Evolutionary conservation across 805 yeast genomes (phyloP), one percentile per base, ranked within the genome.

Genomic region (Kockiozyma suomiensis): DNA sequence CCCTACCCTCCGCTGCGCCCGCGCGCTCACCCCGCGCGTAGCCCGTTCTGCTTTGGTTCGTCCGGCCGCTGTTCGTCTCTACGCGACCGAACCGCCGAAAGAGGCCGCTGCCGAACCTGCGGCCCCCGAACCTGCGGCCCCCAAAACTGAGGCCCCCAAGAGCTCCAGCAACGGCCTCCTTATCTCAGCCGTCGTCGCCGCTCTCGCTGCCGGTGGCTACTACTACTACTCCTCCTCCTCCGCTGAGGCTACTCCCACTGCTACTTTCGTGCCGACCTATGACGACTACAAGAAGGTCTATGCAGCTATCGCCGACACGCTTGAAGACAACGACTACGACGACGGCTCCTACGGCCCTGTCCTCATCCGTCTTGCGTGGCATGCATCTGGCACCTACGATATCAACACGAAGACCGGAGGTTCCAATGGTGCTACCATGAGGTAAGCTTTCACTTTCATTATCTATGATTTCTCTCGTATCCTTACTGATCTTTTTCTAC

Each of bases 361-460:
- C 15, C 76, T 90, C 42, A 83, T 90, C 25, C 83, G 96, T 68
- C 79, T 88, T 56, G 87, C 96, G 28, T 90, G 96, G 96, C 96
- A 90, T 72, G 82, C 86, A 37, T 82, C 89, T 58, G 96, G 96
- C 37, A 88, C 94, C 19, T 90, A 79, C 73, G 90, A 88, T 68
- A 76, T 76, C 65, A 71, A 73, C n/a, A 75, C 77, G 21, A 78
- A 81, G 48, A 72, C 85, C 1, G 79, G 79, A 15, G 85, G 85
- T 6, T 79, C 85, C 47, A 81, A 76, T 69, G 85, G 83, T 26
- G 79, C 83, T 49, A 82, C 85, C 23, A 81, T 82, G 84, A 70
- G 83, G 56, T 81, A 69, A 69, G 78, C 47, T 70, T 17, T 40
- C 30, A 30, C 15, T 19, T 15, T 43, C 35, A 28, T 53, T 15